Evolutionary conservation across 2,329 filamentous ascomycete genomes (phyloP).

Genomic region (Raffaelea ambrosiae): DNA sequence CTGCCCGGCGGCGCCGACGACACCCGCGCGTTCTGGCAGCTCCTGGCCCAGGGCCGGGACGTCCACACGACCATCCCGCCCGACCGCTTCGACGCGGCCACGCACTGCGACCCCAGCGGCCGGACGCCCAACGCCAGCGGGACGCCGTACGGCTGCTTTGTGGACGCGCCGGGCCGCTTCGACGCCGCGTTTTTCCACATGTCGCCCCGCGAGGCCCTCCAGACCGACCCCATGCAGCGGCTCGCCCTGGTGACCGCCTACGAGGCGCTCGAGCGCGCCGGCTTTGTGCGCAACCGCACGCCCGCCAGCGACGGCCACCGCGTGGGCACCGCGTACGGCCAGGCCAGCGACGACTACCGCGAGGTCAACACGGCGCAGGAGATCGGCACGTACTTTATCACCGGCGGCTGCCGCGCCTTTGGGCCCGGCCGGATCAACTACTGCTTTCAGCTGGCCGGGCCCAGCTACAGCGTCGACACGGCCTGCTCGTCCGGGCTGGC

Average conservation of each 20-base stretch:
- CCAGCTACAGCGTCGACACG: constrained; percentile 66
- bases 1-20: neutral
- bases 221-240: constrained; percentile 75
- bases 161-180: constrained; percentile 68
- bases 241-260: constrained; percentile 69
- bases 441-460: constrained; percentile 68
- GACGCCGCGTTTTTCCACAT: constrained; percentile 84
- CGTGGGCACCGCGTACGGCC: constrained; percentile 67
- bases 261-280: constrained; percentile 74
- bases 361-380: constrained; percentile 67
- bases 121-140: constrained; percentile 69
- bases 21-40: constrained; percentile 61
- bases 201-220: constrained; percentile 65
- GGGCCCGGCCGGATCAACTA: constrained; percentile 59
- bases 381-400: constrained; percentile 49
- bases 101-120: constrained; percentile 62
- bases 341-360: constrained; percentile 69
- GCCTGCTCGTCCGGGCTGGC: constrained; percentile 68
- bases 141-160: constrained; percentile 68
- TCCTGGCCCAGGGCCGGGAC: constrained; percentile 66
- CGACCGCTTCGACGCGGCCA: constrained; percentile 66
- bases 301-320: constrained; percentile 54
- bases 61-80: constrained; percentile 60
- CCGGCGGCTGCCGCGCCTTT: constrained; percentile 34
- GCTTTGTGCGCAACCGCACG: constrained; percentile 65